Base-by-base conservation (phyloP, 2,329 filamentous ascomycete genomes). In the Ophidiomyces ophidiicola region DNA sequence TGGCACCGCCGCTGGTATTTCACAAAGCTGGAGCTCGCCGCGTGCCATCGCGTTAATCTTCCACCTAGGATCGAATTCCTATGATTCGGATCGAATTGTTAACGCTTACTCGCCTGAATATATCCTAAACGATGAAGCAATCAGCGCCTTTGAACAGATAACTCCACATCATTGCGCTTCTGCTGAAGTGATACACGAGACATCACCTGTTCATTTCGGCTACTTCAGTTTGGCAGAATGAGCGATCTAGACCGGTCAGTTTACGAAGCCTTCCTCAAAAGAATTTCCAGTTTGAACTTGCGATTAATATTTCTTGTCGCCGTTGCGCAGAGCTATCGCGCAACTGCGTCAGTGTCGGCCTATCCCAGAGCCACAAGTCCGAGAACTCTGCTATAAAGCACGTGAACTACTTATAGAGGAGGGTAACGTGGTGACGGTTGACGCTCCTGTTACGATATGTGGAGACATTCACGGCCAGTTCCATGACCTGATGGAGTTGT, bases 401-500 rank as follows among this genome's bases (percentile, higher is more conserved):
- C 96, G 96, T 59, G 90, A 98, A 69, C 72, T 98, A 51, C 74
- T 98, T 51, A 98, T 98, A 88, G 90, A 92, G 60, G 90, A 98
- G 75, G 94, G 88, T 73, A 98, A 98, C 65, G 90, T 98, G 45
- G 90, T 98, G 44, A 90, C 96, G 61, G 92, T 98, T 46, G 78
- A 78, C 53, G 87, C 90, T 23, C 90, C 90, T 1, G 85, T 98
- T 42, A 98, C 90, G n/a, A 90, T 98, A 6, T 90, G 96, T 28
- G 90, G 90, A 50, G 90, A 98, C 60, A 98, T 98, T 51, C 90
- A 98, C 61, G 90, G 90, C 43, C 90, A 98, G 63, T 98, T 98
- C 67, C 96, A 88, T 62, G 90, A 98, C 62, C 77, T 98, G 66
- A 88, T 98, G 50, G 90, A 98, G 70, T 94, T 98, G 50, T 98